Conservation (phyloP, 2,329 filamentous ascomycete genomes). For the Mycosphaerella sp. region DNA sequence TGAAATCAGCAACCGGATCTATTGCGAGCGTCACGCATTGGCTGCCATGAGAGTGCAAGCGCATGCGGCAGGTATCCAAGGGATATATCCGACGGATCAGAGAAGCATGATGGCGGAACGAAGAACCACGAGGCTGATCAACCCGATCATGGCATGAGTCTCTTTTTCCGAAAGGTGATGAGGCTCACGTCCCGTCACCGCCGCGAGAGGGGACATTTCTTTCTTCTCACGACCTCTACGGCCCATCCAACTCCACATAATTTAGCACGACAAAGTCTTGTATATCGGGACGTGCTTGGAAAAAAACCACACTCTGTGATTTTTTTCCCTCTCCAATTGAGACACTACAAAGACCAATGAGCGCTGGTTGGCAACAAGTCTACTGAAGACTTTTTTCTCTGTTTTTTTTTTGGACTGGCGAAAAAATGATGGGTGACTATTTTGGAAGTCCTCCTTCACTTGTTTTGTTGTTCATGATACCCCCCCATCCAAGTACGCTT, state of each 20-base stretch:
- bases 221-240: not conserved
- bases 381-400: not conserved
- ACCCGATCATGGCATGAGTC: conserved; percentile 28
- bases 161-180: not conserved
- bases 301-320: not conserved
- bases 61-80: conserved; percentile 14
- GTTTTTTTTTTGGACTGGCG: not conserved
- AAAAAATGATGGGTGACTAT: not conserved
- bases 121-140: conserved; percentile 33
- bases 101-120: conserved; percentile 29
- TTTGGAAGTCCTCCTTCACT: not conserved
- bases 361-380: conserved; percentile 3
- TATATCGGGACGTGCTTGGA: not conserved
- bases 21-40: conserved; percentile 82
- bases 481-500: not conserved
- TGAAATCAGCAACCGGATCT: conserved; percentile 71
- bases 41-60: conserved; percentile 31
- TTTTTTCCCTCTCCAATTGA: not conserved
- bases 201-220: not conserved
- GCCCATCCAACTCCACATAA: not conserved
- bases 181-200: not conserved
- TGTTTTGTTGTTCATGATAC: not conserved
- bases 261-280: not conserved
- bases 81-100: conserved; percentile 17
- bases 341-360: conserved; percentile 1